Conservation (phyloP, 2,329 filamentous ascomycete genomes). For the Fonsecaea pugnacius region DNA sequence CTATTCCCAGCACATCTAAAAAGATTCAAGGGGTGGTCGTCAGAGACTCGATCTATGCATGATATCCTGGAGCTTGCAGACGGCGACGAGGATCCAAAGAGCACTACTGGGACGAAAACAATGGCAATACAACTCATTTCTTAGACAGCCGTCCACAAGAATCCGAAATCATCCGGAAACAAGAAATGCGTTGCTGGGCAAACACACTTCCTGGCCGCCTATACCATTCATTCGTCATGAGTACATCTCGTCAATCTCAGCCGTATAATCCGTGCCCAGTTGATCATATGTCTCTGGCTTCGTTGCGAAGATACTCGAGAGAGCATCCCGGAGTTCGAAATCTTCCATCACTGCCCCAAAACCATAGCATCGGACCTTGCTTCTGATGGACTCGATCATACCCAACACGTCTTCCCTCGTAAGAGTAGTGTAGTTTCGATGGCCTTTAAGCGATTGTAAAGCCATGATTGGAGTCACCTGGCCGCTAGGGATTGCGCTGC, state of each 20-base stretch:
- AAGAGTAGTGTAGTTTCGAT: conserved; percentile 71
- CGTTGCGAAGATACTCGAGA: conserved; percentile 70
- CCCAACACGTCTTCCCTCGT: conserved; percentile 69
- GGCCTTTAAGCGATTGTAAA: conserved; percentile 77
- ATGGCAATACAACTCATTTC: background rate
- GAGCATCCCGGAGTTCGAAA: conserved; percentile 70
- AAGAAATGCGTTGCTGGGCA: background rate
- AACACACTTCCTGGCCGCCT: background rate
- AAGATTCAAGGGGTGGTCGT: background rate
- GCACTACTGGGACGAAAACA: background rate
- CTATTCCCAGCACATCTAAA: background rate
- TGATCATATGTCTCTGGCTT: conserved; percentile 47
- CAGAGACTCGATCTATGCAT: background rate
- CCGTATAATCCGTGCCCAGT: conserved; percentile 31
- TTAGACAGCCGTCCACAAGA: background rate
- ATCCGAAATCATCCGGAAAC: conserved; percentile 2
- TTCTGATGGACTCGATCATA: conserved; percentile 73
- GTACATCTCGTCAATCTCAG: conserved; percentile 38
- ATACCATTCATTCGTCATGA: conserved; percentile 18
- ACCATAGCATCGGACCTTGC: conserved; percentile 90
- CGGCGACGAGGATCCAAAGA: background rate
- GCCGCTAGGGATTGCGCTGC: conserved; percentile 64
- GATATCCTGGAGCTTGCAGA: background rate
- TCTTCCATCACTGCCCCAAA: conserved; percentile 73
- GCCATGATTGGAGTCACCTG: conserved; percentile 92